Evolutionary conservation across 225 moss, liverwort and hornwort genomes (phyloP), one percentile per base, ranked within the genome.

Genomic region (Neckera pumila): DNA sequence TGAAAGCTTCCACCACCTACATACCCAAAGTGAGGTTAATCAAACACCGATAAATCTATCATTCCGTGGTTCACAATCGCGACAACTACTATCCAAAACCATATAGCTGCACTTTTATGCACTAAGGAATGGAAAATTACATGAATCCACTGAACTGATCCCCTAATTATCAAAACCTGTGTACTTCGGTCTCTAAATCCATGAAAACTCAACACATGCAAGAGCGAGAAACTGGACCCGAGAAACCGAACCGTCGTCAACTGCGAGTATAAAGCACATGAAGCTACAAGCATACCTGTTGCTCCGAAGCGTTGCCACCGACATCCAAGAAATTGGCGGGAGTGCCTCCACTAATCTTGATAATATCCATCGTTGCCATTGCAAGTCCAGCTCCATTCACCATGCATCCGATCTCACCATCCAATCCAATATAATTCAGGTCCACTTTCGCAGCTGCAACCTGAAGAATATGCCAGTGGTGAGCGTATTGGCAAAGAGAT

Each of bases 291-390:
- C 86, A 84, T 88, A 90, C 96, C 95, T 98, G 98, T 82, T 93
- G 93, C 90, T 98, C 98, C 40, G 98, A 86, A 25, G 98, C 98
- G 78, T 98, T 98, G 75, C 98, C 98, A 89, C 98, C 98, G 47
- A 97, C 98, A 88, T 98, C 98, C 82, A 98, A 94, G 88, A 98
- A 98, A 90, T 98, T 98, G 40, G 98, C 98, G 30, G 98, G 98
- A 60, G 98, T 98, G 82, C 98, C 95, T 84, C 98, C 98, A 85
- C 97, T 96, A 51, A 99, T 88, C 94, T 99, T 97, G 89, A 99
- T 99, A 67, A 99, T 99, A 88, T 99, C 98, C 97, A 99, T 99
- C 26, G 98, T 99, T 71, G 98, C 98, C 98, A 99, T 99, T 28
- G 98, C 98, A 85, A 99, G 96, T 62, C 98, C 97, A 45, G 98